These are phyloP conservation scores for thale cress (Arabidopsis thaliana) DNA, from an alignment of 345 rosid genomes.

Conservation along the genomic window DNA sequence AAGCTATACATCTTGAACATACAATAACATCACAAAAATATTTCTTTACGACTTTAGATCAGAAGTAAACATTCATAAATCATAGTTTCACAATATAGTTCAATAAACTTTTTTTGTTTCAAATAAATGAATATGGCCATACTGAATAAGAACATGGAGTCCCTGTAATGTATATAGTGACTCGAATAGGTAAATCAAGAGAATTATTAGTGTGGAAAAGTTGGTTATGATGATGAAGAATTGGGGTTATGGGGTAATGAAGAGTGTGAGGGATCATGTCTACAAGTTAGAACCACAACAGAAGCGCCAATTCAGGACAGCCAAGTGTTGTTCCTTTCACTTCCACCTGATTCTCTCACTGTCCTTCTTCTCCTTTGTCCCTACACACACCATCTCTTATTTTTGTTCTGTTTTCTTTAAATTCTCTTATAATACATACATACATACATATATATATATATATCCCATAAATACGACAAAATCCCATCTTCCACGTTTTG, in stretches of 20 bases:
- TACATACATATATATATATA: no score
- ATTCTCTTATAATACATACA: not conserved
- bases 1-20: not conserved
- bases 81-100: not conserved
- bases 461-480: slow-evolving; percentile 33
- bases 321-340: slow-evolving; percentile 35
- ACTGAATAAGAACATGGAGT: not conserved
- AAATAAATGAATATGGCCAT: not conserved
- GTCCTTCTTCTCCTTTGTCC: slow-evolving; percentile 36
- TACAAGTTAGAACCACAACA: slow-evolving; percentile 40
- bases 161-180: no score
- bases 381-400: slow-evolving; percentile 36
- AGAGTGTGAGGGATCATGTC: slow-evolving; percentile 43
- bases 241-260: slow-evolving; percentile 23
- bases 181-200: not conserved
- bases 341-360: slow-evolving; percentile 40
- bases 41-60: not conserved
- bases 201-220: slow-evolving; percentile 14
- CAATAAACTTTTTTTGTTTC: not conserved
- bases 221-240: slow-evolving; percentile 18
- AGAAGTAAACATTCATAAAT: not conserved
- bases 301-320: slow-evolving; percentile 39
- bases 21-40: not conserved
- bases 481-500: slow-evolving; percentile 19
- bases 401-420: slow-evolving; percentile 9